Evolutionary conservation across 345 rosid species (phyloP), one percentile per base, ranked within the genome.

Genomic region (Bruguiera sexangula): DNA sequence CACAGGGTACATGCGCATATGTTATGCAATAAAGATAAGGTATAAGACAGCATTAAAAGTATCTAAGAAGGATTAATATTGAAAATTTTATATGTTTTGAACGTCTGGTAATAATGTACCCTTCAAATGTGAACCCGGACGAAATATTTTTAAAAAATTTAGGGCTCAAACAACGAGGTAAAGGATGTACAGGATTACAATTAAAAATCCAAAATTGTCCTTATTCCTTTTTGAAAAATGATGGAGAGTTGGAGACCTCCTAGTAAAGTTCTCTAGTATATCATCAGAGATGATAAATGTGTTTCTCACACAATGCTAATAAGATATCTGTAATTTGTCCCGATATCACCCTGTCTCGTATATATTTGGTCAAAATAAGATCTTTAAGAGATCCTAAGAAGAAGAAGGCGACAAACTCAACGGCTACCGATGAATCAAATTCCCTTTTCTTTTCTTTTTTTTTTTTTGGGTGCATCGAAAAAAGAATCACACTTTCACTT

Each of bases 401-500:
- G 50, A 43, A 13, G 50, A 43, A 43, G 50, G 50, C 50, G 50
- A 43, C 50, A 43, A 43, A 43, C 16, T 18, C 50, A 43, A 43
- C 50, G 50, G 50, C 52, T 21, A 39, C 48, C 20, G 53, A 36
- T 62, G 43, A 3, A 63, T 39, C 52, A 62, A 39, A 29, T 57
- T 24, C 24, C n/a, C 24, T 24, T 24, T 24, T 24, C 24, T 24
- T 24, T 24, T n/a, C n/a, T n/a, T 24, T 15, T 20, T 69, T 46
- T 69, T 50, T 19, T 54, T 65, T 16, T 63, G 21, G 54, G 4
- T 56, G 24, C 29, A 56, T 56, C 18, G 37, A 60, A 51, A 71
- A 34, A 43, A 71, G 81, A 60, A 27, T 48, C 63, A 74, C 52
- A 37, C 26, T 68, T 68, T 71, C 71, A 69, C 63, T 7, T 58